Evolutionary conservation across 257 asterid genomes (phyloP).

Genomic region (Primulina eburnea): DNA sequence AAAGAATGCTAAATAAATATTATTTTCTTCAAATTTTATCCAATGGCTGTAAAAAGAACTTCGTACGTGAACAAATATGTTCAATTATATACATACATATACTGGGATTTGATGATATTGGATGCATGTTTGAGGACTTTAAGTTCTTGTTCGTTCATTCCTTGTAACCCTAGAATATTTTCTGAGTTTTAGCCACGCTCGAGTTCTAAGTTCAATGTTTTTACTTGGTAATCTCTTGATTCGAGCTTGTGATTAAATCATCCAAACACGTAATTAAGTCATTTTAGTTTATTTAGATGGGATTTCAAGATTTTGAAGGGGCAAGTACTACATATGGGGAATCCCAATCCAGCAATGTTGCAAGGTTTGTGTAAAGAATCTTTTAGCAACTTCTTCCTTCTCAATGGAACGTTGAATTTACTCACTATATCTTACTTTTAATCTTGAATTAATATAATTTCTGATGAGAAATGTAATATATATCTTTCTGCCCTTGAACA

Average conservation of each 20-base stretch:
- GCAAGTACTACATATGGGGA: slow-evolving; percentile 53
- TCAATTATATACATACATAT: no score
- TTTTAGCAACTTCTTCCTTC: neutral
- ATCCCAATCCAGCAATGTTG: slow-evolving; percentile 42
- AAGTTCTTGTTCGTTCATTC: no score
- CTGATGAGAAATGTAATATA: no score
- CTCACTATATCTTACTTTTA: neutral
- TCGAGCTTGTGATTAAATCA: neutral
- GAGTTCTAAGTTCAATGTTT: no score
- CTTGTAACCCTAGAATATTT: no score
- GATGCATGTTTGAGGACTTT: no score
- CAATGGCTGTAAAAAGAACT: neutral
- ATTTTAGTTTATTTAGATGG: slow-evolving; percentile 49
- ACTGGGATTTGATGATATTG: no score
- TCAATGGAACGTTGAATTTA: neutral
- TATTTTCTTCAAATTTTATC: no score
- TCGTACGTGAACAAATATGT: neutral
- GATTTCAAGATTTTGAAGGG: slow-evolving; percentile 51
- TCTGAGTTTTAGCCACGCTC: no score
- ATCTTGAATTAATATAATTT: no score
- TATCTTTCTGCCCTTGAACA: slow-evolving; percentile 23
- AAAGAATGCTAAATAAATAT: neutral
- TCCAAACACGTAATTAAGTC: neutral
- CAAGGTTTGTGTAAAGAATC: slow-evolving; percentile 38
- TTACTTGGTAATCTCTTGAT: neutral